These are phyloP conservation scores for Plasmodium sp. DNA, from an alignment of 169 alveolate genomes.

Conservation along the genomic window DNA sequence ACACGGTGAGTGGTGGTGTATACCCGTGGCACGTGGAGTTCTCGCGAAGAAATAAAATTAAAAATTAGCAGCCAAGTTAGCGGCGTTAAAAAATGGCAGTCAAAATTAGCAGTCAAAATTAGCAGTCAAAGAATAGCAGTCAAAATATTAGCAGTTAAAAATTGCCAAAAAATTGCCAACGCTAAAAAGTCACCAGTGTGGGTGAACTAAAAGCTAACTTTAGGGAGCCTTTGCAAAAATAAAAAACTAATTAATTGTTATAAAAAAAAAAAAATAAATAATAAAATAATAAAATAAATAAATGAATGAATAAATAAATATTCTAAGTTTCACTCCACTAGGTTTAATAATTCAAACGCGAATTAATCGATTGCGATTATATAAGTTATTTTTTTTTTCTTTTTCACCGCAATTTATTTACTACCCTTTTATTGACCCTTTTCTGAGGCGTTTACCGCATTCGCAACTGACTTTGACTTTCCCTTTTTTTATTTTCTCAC, in stretches of 20 bases:
- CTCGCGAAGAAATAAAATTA: not conserved
- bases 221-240: not conserved
- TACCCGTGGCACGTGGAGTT: not conserved
- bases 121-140: no score
- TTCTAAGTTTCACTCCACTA: not conserved
- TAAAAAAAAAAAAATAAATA: no score
- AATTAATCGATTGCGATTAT: not conserved
- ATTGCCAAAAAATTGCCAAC: not conserved
- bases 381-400: no score
- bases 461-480: not conserved
- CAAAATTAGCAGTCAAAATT: no score
- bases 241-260: no score
- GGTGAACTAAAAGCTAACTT: not conserved
- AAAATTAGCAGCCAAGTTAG: no score
- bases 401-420: no score
- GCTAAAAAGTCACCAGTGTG: not conserved
- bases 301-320: no score
- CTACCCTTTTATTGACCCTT: not conserved
- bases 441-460: not conserved
- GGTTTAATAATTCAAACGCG: not conserved
- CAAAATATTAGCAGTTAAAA: no score
- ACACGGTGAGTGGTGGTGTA: not conserved
- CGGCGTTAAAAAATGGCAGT: no score
- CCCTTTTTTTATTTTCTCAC: not conserved
- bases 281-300: no score